A percentile compares a stretch with the other conserved stretches of the same genome.
Evolutionary conservation across 306 rosid species (phyloP).

Genomic region (Inga leiocalycina): DNA sequence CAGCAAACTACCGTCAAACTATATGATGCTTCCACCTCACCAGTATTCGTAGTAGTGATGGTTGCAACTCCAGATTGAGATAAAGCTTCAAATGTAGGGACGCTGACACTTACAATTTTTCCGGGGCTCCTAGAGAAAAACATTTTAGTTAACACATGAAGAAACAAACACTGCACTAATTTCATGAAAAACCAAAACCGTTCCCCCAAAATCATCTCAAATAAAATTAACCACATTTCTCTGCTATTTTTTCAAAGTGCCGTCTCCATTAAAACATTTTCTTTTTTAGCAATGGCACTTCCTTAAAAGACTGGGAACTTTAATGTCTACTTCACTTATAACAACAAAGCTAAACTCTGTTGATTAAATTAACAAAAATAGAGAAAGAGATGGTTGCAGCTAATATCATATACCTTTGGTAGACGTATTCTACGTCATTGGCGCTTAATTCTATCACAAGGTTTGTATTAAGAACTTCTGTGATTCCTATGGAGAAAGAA

Average conservation of each 20-base stretch:
- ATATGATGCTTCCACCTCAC: constrained; percentile 96
- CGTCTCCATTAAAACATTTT: neutral
- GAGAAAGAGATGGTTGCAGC: neutral
- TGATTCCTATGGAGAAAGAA: constrained; percentile 89
- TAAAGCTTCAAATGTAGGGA: constrained; percentile 87
- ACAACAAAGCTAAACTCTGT: constrained; percentile 6
- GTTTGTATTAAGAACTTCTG: constrained; percentile 91
- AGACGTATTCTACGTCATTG: constrained; percentile 88
- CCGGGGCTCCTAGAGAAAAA: constrained; percentile 80
- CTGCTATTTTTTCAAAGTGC: neutral
- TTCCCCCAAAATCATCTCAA: neutral
- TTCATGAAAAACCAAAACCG: constrained; percentile 7
- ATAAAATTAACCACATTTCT: neutral
- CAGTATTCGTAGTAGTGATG: constrained; percentile 75
- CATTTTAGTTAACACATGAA: constrained; percentile 12
- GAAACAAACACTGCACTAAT: constrained; percentile 1
- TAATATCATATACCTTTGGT: constrained; percentile 63
- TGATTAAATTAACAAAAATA: neutral
- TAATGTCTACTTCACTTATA: constrained; percentile 4
- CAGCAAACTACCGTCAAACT: constrained; percentile 76
- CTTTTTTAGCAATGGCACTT: constrained; percentile 1
- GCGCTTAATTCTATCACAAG: constrained; percentile 89
- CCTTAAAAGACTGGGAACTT: constrained; percentile 18
- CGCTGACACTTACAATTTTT: constrained; percentile 72
- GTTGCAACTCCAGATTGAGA: constrained; percentile 88